Evolutionary conservation across 139 green algal species (phyloP).

Genomic region (Chlamydomonas applanata): DNA sequence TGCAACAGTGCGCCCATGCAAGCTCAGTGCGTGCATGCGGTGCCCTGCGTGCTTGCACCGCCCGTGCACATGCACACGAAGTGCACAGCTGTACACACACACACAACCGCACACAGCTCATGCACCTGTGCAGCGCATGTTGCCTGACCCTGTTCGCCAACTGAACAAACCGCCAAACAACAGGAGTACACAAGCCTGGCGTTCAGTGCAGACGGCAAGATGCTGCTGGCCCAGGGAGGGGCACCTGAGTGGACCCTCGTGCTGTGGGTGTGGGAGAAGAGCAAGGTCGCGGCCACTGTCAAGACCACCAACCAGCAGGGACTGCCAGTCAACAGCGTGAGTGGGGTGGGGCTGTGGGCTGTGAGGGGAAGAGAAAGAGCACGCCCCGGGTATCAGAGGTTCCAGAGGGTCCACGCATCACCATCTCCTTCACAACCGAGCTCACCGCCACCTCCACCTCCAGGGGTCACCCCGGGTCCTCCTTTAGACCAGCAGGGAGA

Average conservation of each 20-base stretch:
- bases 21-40: too few relatives aligned
- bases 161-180: background rate
- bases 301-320: constrained; percentile 51
- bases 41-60: too few relatives aligned
- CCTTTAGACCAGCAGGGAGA: too few relatives aligned
- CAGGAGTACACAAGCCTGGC: constrained; percentile 86
- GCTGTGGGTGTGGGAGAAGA: constrained; percentile 90
- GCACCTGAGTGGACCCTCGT: constrained; percentile 86
- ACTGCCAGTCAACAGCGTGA: constrained; percentile 32
- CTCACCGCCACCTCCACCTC: too few relatives aligned
- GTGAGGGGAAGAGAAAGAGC: too few relatives aligned
- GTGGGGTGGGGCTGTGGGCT: background rate
- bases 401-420: too few relatives aligned
- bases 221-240: constrained; percentile 77
- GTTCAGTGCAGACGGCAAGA: constrained; percentile 82
- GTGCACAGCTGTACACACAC: background rate
- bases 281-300: constrained; percentile 63
- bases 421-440: too few relatives aligned
- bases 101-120: background rate
- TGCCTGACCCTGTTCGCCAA: background rate
- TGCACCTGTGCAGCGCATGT: background rate
- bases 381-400: too few relatives aligned
- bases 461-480: too few relatives aligned
- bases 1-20: too few relatives aligned
- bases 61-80: constrained; percentile 4